phyloP scores from a whole-genome alignment of 257 asterid species.

The Capsicum baccatum region DNA sequence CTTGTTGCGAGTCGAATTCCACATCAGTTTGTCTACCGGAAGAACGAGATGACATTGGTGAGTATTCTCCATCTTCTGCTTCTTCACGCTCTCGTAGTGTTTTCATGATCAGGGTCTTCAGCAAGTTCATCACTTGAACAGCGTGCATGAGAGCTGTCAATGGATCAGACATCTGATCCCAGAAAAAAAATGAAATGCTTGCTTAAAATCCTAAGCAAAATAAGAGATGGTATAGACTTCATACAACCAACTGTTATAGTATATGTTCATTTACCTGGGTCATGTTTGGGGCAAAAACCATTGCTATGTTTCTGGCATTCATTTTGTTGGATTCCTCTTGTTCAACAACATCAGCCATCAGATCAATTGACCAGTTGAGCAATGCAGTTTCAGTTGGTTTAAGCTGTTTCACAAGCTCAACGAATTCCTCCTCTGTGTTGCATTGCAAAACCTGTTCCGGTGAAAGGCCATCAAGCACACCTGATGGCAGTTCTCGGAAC shows the following conservation, averaged over 20 bases:
- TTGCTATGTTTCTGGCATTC: slow-evolving; percentile 94
- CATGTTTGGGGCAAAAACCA: slow-evolving; percentile 98
- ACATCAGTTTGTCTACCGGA: slow-evolving; percentile 58
- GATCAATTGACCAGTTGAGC: slow-evolving; percentile 92
- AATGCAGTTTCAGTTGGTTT: slow-evolving; percentile 77
- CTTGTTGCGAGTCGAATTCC: slow-evolving; percentile 71
- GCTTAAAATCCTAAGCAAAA: background rate
- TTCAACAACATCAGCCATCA: slow-evolving; percentile 98
- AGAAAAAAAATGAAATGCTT: background rate
- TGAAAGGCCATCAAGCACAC: slow-evolving; percentile 89
- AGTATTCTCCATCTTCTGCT: slow-evolving; percentile 56
- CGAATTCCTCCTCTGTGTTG: slow-evolving; percentile 77
- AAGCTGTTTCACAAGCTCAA: slow-evolving; percentile 70
- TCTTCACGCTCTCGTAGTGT: slow-evolving; percentile 79
- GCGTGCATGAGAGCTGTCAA: slow-evolving; percentile 98
- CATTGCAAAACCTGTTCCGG: slow-evolving; percentile 84
- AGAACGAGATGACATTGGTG: slow-evolving; percentile 68
- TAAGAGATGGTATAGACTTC: background rate
- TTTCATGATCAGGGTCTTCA: slow-evolving; percentile 78
- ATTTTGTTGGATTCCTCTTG: slow-evolving; percentile 88
- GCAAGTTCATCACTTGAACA: slow-evolving; percentile 96
- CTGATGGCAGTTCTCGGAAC: slow-evolving; percentile 91
- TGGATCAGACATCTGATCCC: slow-evolving; percentile 91
- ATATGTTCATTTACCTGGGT: slow-evolving; percentile 61
- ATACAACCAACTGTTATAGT: background rate